Evolutionary conservation across 768 basidiomycete genomes (phyloP).

Genomic region (Pleurotus platypus): DNA sequence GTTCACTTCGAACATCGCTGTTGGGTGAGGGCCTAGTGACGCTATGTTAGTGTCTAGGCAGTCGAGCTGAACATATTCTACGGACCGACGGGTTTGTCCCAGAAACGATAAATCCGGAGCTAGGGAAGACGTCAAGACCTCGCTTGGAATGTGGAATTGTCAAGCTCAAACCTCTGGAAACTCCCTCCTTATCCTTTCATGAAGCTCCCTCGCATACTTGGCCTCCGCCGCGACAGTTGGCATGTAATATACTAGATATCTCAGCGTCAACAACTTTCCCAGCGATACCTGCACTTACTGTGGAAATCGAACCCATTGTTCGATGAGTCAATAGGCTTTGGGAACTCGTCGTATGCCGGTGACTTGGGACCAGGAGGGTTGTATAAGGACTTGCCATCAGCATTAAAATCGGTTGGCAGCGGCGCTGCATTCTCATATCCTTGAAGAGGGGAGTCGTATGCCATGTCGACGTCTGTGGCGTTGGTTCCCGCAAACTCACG

Average conservation of each 20-base stretch:
- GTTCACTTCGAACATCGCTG: slow-evolving; percentile 72
- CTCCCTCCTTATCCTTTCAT: slow-evolving; percentile 57
- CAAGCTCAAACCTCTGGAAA: slow-evolving; percentile 56
- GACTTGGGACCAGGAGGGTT: slow-evolving; percentile 47
- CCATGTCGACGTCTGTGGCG: too few species aligned
- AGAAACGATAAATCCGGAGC: slow-evolving; percentile 60
- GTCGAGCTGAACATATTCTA: slow-evolving; percentile 4
- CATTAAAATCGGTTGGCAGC: slow-evolving; percentile 40
- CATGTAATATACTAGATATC: slow-evolving; percentile 57
- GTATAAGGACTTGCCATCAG: slow-evolving; percentile 54
- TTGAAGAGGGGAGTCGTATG: slow-evolving; percentile 29
- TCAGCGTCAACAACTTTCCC: background rate
- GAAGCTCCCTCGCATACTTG: slow-evolving; percentile 49
- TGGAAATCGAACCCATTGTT: slow-evolving; percentile 75
- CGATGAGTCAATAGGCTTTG: slow-evolving; percentile 45
- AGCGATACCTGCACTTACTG: slow-evolving; percentile 33
- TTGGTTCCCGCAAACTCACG: too few species aligned
- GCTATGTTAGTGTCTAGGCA: background rate
- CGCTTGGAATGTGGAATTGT: background rate
- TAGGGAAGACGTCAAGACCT: slow-evolving; percentile 18
- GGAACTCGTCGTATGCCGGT: slow-evolving; percentile 49
- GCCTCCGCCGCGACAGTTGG: slow-evolving; percentile 36
- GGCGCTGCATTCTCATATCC: slow-evolving; percentile 36
- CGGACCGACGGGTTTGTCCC: slow-evolving; percentile 61
- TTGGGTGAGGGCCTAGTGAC: slow-evolving; percentile 56